Conservation (phyloP, 768 basidiomycete genomes). For the Pleurotus cornucopiae region DNA sequence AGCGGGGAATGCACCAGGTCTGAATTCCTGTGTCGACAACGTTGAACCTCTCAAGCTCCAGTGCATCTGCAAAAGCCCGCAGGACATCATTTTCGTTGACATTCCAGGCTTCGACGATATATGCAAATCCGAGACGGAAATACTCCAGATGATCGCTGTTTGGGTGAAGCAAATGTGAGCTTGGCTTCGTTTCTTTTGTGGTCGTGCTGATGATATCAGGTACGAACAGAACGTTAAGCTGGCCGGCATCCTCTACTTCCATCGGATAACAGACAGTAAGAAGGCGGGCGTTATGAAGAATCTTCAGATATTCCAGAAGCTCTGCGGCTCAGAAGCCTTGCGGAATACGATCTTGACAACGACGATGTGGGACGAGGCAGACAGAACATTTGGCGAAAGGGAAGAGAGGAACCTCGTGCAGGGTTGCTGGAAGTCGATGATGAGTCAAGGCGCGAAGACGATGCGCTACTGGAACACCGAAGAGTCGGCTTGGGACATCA, state of each 20-base stretch:
- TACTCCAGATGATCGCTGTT: too few relatives aligned
- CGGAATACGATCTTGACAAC: slow-evolving; percentile 43
- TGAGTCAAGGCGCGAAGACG: background rate
- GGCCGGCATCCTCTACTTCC: slow-evolving; percentile 36
- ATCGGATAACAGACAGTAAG: slow-evolving; percentile 35
- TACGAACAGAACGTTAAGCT: too few relatives aligned
- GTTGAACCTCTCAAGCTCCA: background rate
- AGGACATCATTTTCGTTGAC: too few relatives aligned
- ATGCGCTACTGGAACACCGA: background rate
- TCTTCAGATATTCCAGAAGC: slow-evolving; percentile 25
- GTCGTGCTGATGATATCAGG: too few relatives aligned
- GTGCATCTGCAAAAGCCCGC: background rate
- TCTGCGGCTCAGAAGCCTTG: slow-evolving; percentile 41
- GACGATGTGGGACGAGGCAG: slow-evolving; percentile 42
- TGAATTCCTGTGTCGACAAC: too few relatives aligned
- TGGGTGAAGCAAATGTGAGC: slow-evolving; percentile 14
- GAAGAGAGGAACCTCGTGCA: slow-evolving; percentile 37
- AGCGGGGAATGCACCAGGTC: too few relatives aligned
- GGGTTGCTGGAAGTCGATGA: slow-evolving; percentile 30
- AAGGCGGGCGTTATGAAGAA: slow-evolving; percentile 27
- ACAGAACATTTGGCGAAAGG: slow-evolving; percentile 23
- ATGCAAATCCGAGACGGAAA: background rate
- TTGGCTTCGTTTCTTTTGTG: too few relatives aligned
- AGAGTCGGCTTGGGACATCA: slow-evolving; percentile 3
- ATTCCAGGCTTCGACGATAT: background rate